phyloP scores from a whole-genome alignment of 1,139 yeast species.

The Zhuliangozyma parablackwelliae region DNA sequence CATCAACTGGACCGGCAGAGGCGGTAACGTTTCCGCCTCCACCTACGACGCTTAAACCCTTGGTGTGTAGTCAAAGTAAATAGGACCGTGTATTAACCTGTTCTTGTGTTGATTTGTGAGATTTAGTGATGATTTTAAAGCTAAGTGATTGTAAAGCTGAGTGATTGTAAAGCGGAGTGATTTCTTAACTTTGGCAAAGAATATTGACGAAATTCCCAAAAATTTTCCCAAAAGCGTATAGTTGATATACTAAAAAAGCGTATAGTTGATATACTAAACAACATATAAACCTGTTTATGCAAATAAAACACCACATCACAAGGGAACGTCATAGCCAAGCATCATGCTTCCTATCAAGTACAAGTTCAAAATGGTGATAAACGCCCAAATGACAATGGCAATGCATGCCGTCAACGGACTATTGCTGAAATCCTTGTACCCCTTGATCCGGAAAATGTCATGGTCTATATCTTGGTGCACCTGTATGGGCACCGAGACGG shows the following conservation, averaged over 20 bases:
- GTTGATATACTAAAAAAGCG: too few species aligned
- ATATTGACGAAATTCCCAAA: too few species aligned
- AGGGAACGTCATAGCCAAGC: slow-evolving; percentile 40
- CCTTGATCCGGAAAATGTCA: slow-evolving; percentile 18
- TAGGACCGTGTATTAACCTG: too few species aligned
- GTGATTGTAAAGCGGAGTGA: too few species aligned
- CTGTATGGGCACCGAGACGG: neutral
- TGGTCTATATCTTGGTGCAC: slow-evolving; percentile 6
- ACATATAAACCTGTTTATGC: neutral
- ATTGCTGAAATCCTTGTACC: slow-evolving; percentile 53
- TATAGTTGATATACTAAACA: too few species aligned
- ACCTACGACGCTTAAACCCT: slow-evolving; percentile 77
- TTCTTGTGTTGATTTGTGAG: too few species aligned
- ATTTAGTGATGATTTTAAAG: too few species aligned
- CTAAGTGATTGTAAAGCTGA: too few species aligned
- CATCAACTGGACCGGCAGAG: slow-evolving; percentile 99
- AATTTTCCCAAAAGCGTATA: too few species aligned
- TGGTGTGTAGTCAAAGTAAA: too few species aligned
- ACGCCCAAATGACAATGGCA: slow-evolving; percentile 49
- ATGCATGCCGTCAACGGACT: slow-evolving; percentile 39
- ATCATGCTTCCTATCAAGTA: slow-evolving; percentile 47
- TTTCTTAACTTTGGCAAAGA: too few species aligned
- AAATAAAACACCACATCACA: slow-evolving; percentile 10
- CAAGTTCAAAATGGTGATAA: slow-evolving; percentile 47
- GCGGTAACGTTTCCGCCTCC: slow-evolving; percentile 95